These are phyloP conservation scores for Cryptococcus neoformans DNA, from an alignment of 1,284 basidiomycete species.

Conservation along the genomic window DNA sequence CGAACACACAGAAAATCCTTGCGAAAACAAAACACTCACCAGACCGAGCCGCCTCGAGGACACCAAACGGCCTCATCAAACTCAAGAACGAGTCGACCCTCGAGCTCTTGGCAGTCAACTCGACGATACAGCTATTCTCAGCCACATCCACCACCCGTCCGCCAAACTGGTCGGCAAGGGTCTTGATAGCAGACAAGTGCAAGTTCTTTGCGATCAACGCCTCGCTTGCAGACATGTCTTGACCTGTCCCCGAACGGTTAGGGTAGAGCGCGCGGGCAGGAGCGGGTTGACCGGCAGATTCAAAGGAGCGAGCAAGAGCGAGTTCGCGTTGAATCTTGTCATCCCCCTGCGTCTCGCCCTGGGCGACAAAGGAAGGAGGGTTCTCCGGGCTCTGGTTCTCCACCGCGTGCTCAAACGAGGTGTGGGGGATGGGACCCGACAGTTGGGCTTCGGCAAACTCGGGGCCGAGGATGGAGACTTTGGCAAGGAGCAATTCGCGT, in stretches of 20 bases:
- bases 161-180: conserved; percentile 83
- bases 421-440: conserved; percentile 59
- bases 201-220: conserved; percentile 86
- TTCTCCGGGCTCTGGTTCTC: conserved; percentile 19
- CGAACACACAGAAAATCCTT: not conserved
- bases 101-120: conserved; percentile 87
- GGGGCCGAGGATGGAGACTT: conserved; percentile 93
- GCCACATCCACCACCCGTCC: conserved; percentile 93
- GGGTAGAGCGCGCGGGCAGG: conserved; percentile 32
- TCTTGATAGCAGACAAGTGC: conserved; percentile 80
- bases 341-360: conserved; percentile 29
- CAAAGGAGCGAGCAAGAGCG: conserved; percentile 69
- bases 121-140: conserved; percentile 90
- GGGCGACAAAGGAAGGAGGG: conserved; percentile 33
- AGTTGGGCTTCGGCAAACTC: conserved; percentile 91
- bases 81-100: conserved; percentile 92
- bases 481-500: conserved; percentile 82
- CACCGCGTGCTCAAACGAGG: conserved; percentile 48
- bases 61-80: conserved; percentile 89
- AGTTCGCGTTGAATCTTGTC: conserved; percentile 66
- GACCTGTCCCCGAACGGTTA: conserved; percentile 29
- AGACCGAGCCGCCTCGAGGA: conserved; percentile 88
- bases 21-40: conserved; percentile 56
- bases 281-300: conserved; percentile 52
- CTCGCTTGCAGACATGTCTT: conserved; percentile 57